Conservation (phyloP, 805 yeast species). For the Candida khao-thaluensis region DNA sequence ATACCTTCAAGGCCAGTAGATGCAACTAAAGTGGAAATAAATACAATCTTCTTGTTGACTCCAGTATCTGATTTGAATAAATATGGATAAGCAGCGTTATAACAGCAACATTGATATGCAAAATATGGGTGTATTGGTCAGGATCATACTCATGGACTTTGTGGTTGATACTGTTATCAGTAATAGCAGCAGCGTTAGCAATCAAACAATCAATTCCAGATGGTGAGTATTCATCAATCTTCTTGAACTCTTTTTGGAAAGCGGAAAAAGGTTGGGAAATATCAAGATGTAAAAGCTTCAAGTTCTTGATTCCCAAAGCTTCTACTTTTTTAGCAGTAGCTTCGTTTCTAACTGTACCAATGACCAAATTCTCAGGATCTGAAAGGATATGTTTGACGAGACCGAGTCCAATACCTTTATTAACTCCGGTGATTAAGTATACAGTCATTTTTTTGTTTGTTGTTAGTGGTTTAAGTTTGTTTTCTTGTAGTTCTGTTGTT, state of each 20-base stretch:
- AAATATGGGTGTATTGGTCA: conserved; percentile 7
- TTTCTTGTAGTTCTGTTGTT: too few species aligned
- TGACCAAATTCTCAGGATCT: conserved; percentile 7
- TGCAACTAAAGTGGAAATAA: conserved; percentile 22
- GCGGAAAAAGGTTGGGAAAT: neutral
- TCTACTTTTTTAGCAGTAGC: conserved; percentile 11
- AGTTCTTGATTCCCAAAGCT: neutral
- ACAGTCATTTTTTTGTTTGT: conserved; percentile 8
- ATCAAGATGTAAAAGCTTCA: conserved; percentile 7
- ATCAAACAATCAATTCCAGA: conserved; percentile 31
- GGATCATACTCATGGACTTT: conserved; percentile 6
- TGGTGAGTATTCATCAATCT: conserved; percentile 16
- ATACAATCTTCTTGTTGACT: conserved; percentile 21
- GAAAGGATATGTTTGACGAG: conserved; percentile 1
- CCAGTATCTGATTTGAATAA: conserved; percentile 17
- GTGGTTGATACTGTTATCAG: neutral
- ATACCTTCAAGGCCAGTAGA: conserved; percentile 1
- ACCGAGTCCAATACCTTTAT: conserved; percentile 11
- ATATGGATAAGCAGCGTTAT: conserved; percentile 27
- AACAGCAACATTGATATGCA: conserved; percentile 11
- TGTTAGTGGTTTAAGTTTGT: too few species aligned
- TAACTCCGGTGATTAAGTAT: conserved; percentile 13
- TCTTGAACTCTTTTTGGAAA: conserved; percentile 15
- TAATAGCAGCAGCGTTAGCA: conserved; percentile 9
- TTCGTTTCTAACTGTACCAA: conserved; percentile 11